These are phyloP conservation scores for Linum usitatissimum DNA, from an alignment of 345 rosid species.

Conservation along the genomic window DNA sequence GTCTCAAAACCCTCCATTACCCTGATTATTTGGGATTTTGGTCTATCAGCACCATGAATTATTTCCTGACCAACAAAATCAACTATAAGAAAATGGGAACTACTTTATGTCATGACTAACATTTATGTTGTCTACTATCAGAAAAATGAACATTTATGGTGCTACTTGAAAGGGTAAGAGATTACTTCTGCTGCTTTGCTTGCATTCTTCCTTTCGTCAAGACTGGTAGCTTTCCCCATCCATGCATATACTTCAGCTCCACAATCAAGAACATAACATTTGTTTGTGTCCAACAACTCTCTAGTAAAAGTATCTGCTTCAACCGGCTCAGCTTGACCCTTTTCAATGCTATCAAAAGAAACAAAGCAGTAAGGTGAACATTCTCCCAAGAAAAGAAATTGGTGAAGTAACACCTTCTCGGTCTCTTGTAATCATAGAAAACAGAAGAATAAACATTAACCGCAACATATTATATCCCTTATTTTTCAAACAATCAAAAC, in stretches of 20 bases:
- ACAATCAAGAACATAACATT: slow-evolving; percentile 76
- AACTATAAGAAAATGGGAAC: background rate
- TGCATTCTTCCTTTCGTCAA: slow-evolving; percentile 77
- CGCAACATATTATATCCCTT: too few relatives aligned
- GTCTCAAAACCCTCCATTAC: slow-evolving; percentile 98
- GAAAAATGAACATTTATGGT: background rate
- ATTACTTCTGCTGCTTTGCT: slow-evolving; percentile 77
- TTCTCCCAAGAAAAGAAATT: background rate
- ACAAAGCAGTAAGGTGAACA: slow-evolving; percentile 21
- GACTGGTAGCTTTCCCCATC: slow-evolving; percentile 86
- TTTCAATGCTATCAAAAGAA: slow-evolving; percentile 55
- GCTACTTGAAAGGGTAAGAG: slow-evolving; percentile 10
- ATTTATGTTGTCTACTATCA: too few relatives aligned
- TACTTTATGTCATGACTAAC: too few relatives aligned
- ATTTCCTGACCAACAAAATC: slow-evolving; percentile 41
- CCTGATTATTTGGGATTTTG: slow-evolving; percentile 59
- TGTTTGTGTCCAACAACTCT: slow-evolving; percentile 66
- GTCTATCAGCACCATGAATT: slow-evolving; percentile 37
- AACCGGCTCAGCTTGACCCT: slow-evolving; percentile 66
- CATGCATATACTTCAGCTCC: slow-evolving; percentile 80
- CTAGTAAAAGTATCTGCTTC: slow-evolving; percentile 63
- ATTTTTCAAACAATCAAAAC: too few relatives aligned
- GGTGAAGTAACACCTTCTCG: background rate
- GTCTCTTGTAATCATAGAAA: too few relatives aligned
- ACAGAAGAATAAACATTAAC: background rate